phyloP scores from a whole-genome alignment of 495 filamentous ascomycete genomes.

The Podospora fimiseda region DNA sequence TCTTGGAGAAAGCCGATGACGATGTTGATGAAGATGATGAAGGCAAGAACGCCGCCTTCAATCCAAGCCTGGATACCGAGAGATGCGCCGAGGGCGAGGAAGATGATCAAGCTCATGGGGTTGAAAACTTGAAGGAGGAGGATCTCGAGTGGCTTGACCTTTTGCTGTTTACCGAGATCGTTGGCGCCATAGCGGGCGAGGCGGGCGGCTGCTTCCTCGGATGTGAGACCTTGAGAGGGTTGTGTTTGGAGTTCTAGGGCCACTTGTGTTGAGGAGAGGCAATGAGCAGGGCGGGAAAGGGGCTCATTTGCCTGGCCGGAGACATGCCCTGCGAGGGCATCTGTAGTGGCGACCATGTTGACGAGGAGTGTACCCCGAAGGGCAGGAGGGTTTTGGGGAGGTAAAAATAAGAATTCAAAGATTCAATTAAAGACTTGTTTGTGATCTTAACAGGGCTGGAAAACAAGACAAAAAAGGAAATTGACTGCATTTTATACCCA shows the following conservation, averaged over 20 bases:
- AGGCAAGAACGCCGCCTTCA: constrained; percentile 4
- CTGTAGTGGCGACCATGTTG: neutral
- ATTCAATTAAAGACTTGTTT: too few relatives aligned
- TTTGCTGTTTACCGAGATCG: constrained; percentile 1
- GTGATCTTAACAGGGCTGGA: too few relatives aligned
- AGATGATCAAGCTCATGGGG: constrained; percentile 6
- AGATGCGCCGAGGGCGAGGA: constrained; percentile 4
- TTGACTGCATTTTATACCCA: neutral
- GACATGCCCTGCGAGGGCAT: constrained; percentile 3
- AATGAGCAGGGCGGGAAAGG: constrained; percentile 5
- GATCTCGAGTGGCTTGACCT: constrained; percentile 5
- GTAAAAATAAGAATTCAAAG: neutral
- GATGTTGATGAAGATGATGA: constrained; percentile 7
- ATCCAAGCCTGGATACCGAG: constrained; percentile 6
- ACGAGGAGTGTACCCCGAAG: neutral
- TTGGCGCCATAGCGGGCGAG: constrained; percentile 1
- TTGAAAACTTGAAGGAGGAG: constrained; percentile 5
- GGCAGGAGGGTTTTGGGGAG: neutral
- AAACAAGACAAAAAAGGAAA: neutral
- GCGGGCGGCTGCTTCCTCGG: neutral
- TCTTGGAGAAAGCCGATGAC: constrained; percentile 9
- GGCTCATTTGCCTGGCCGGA: constrained; percentile 1
- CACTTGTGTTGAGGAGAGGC: neutral
- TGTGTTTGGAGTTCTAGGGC: constrained; percentile 1
- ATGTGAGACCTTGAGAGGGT: neutral